Conservation (phyloP, 2,329 filamentous ascomycete genomes). For the Curvularia spicifera region DNA sequence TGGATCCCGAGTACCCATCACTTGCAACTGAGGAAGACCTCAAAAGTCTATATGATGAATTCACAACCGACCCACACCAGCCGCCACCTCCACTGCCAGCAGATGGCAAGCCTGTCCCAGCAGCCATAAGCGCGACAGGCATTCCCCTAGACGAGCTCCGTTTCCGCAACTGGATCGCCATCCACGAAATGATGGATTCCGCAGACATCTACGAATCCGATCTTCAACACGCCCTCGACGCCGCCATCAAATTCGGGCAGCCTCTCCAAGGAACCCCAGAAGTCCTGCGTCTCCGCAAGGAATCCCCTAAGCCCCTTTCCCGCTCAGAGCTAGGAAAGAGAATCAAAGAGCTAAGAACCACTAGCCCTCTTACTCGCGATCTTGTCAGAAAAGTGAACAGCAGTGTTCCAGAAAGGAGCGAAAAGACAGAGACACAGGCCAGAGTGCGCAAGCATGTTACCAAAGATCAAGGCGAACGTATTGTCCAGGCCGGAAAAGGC, state of each 20-base stretch:
- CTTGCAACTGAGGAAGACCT: conserved; percentile 39
- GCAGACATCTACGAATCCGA: conserved; percentile 37
- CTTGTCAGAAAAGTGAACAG: conserved; percentile 12
- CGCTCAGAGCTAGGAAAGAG: conserved; percentile 5
- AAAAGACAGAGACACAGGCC: not conserved
- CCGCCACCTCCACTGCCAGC: conserved; percentile 27
- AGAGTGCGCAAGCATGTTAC: conserved; percentile 17
- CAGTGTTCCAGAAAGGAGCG: not conserved
- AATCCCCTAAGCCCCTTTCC: not conserved
- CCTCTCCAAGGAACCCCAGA: conserved; percentile 12
- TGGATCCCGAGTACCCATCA: conserved; percentile 35
- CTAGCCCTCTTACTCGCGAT: not conserved
- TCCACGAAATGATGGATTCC: conserved; percentile 55
- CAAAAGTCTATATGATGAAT: conserved; percentile 53
- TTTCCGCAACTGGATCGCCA: conserved; percentile 58
- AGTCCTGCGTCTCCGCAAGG: conserved; percentile 11
- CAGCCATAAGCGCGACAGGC: conserved; percentile 44
- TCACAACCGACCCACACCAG: conserved; percentile 51
- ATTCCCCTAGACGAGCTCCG: conserved; percentile 55
- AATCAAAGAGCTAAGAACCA: conserved; percentile 14
- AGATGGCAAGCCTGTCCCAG: conserved; percentile 12
- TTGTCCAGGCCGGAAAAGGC: not conserved
- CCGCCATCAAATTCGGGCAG: conserved; percentile 19
- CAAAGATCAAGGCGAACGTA: conserved; percentile 1
- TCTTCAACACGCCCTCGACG: conserved; percentile 10